Percentiles rank a stretch among this genome's conserved stretches.
These are phyloP conservation scores for Halophytophthora batemanensis DNA, from an alignment of 352 stramenopile species.

Conservation along the genomic window DNA sequence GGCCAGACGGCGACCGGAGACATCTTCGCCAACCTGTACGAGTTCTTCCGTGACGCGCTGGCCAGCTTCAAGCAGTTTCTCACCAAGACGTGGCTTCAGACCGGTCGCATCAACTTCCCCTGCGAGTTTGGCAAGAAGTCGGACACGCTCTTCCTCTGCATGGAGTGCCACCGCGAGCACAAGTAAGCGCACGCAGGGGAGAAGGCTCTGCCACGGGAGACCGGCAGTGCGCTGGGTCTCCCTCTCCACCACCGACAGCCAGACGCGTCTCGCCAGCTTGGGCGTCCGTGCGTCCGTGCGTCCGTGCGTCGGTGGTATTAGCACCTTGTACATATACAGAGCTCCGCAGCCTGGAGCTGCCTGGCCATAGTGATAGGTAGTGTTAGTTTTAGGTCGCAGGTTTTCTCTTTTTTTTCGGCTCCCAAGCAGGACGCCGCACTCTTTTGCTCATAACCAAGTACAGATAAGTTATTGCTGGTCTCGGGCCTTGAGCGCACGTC, in stretches of 20 bases:
- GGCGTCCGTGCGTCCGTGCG: too few relatives aligned
- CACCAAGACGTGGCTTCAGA: slow-evolving; percentile 51
- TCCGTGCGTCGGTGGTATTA: too few relatives aligned
- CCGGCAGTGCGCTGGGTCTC: slow-evolving; percentile 22
- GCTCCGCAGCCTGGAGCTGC: too few relatives aligned
- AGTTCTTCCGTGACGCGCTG: slow-evolving; percentile 63
- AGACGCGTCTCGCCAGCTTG: too few relatives aligned
- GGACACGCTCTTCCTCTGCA: slow-evolving; percentile 70
- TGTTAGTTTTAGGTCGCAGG: too few relatives aligned
- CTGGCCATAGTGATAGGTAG: too few relatives aligned
- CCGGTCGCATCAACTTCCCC: slow-evolving; percentile 56
- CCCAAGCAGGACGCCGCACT: too few relatives aligned
- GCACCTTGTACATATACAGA: too few relatives aligned
- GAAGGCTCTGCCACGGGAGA: background rate
- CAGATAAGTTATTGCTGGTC: slow-evolving; percentile 26
- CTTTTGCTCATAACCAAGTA: slow-evolving; percentile 34
- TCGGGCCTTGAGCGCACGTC: background rate
- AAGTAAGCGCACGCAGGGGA: too few relatives aligned
- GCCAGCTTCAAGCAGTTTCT: slow-evolving; percentile 70
- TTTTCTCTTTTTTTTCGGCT: too few relatives aligned
- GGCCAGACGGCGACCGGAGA: slow-evolving; percentile 29
- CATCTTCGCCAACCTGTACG: slow-evolving; percentile 56
- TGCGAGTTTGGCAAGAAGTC: slow-evolving; percentile 84
- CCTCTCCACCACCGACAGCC: slow-evolving; percentile 6
- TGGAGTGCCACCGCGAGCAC: slow-evolving; percentile 83